Conservation (phyloP, 805 yeast genomes). For the Gaillardinia entomophila region DNA sequence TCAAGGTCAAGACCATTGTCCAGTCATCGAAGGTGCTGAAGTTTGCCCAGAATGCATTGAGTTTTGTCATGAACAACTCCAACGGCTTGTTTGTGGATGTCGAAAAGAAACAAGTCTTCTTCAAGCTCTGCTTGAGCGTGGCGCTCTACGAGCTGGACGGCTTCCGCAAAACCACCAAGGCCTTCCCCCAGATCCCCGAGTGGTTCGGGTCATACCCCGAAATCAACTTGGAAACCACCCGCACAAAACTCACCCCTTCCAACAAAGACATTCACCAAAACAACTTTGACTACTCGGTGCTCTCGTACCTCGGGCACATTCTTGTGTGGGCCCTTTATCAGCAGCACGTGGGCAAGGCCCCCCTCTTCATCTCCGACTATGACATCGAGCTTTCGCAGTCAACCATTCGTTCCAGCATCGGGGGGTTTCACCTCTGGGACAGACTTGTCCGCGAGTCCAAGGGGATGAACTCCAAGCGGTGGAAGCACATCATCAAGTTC, state of each 20-base stretch:
- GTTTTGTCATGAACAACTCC: slow-evolving; percentile 17
- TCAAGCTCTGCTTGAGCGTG: slow-evolving; percentile 25
- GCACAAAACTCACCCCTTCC: slow-evolving; percentile 30
- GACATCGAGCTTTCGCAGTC: slow-evolving; percentile 12
- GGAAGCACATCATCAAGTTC: slow-evolving; percentile 37
- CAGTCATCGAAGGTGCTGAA: slow-evolving; percentile 25
- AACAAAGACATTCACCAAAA: slow-evolving; percentile 27
- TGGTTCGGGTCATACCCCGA: slow-evolving; percentile 24
- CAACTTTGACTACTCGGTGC: slow-evolving; percentile 31
- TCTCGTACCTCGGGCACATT: slow-evolving; percentile 33
- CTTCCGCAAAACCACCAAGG: slow-evolving; percentile 18
- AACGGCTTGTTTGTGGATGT: slow-evolving; percentile 18
- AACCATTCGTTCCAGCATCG: slow-evolving; percentile 17
- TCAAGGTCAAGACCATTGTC: slow-evolving; percentile 30
- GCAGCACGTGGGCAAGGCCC: slow-evolving; percentile 10
- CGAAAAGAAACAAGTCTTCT: slow-evolving; percentile 16
- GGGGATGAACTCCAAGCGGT: slow-evolving; percentile 32
- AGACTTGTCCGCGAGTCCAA: slow-evolving; percentile 23
- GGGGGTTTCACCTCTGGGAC: slow-evolving; percentile 39
- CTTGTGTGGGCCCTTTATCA: slow-evolving; percentile 30
- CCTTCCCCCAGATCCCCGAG: slow-evolving; percentile 20
- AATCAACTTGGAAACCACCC: slow-evolving; percentile 25
- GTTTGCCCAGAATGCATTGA: slow-evolving; percentile 21
- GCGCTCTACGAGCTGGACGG: slow-evolving; percentile 34
- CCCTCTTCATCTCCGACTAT: slow-evolving; percentile 11